Evolutionary conservation across 208 protist species (phyloP).

Genomic region (Leishmania arabica): DNA sequence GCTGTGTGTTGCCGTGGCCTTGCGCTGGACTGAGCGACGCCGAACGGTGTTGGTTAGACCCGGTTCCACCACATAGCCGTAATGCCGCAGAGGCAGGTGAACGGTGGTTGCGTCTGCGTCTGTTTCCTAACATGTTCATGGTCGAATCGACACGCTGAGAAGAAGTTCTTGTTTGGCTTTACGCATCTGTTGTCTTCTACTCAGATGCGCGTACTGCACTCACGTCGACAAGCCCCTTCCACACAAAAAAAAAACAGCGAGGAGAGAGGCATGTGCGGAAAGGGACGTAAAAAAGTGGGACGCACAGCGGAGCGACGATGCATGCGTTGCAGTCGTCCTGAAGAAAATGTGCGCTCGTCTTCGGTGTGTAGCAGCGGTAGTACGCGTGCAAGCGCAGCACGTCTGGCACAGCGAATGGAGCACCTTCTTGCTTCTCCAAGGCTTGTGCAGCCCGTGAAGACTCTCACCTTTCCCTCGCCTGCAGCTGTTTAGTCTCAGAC

Average conservation of each 20-base stretch:
- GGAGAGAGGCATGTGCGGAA: background rate
- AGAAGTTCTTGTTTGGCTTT: background rate
- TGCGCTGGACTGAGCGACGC: background rate
- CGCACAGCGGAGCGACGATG: background rate
- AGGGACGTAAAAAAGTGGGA: background rate
- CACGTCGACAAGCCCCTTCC: background rate
- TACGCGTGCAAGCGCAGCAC: background rate
- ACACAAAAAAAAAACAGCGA: too few relatives aligned
- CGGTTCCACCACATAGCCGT: background rate
- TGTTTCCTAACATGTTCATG: background rate
- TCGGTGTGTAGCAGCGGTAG: background rate
- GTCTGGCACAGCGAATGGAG: background rate
- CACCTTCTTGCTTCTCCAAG: background rate
- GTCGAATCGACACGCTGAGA: background rate
- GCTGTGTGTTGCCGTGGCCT: background rate
- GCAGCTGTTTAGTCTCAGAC: background rate
- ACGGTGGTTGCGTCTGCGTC: background rate
- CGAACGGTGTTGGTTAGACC: background rate
- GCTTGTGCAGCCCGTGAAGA: background rate
- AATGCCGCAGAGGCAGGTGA: background rate
- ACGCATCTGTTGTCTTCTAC: background rate
- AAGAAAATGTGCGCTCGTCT: background rate
- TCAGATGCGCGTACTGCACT: background rate
- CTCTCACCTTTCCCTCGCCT: background rate
- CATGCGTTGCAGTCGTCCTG: background rate